Percentiles rank a stretch among this genome's conserved stretches.
Evolutionary conservation across 441 rosid genomes (phyloP).

Genomic region (Lepidium campestre): DNA sequence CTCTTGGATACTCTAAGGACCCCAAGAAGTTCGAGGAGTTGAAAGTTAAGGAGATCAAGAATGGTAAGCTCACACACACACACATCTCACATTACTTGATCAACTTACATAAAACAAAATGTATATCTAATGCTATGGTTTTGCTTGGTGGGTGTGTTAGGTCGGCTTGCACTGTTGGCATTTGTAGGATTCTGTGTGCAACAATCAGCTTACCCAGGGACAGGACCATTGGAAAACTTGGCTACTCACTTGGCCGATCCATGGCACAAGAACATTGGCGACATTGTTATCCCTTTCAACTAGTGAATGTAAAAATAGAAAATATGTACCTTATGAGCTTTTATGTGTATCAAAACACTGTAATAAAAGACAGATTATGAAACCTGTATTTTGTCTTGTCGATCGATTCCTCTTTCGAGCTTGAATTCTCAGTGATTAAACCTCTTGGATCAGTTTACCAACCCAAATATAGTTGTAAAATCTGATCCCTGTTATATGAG

Average conservation of each 20-base stretch:
- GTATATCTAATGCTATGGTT: neutral
- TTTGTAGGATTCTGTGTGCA: conserved; percentile 93
- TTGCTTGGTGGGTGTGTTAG: conserved; percentile 27
- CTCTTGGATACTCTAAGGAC: conserved; percentile 96
- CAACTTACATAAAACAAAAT: neutral
- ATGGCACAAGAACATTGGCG: conserved; percentile 95
- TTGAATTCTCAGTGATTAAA: neutral
- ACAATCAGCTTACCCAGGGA: conserved; percentile 93
- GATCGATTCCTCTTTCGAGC: conserved; percentile 4
- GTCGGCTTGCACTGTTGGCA: conserved; percentile 87
- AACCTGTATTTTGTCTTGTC: conserved; percentile 16
- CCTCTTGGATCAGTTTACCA: neutral
- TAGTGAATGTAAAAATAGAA: conserved; percentile 25
- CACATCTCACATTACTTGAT: neutral
- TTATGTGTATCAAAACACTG: conserved; percentile 23
- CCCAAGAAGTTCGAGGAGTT: conserved; percentile 82
- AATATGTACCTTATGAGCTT: conserved; percentile 23
- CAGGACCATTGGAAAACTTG: conserved; percentile 96
- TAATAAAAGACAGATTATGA: conserved; percentile 20
- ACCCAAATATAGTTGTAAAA: neutral
- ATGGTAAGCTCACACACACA: conserved; percentile 13
- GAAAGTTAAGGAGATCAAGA: conserved; percentile 47
- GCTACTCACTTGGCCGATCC: conserved; percentile 96
- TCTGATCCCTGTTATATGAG: neutral
- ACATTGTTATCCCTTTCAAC: conserved; percentile 61